These are phyloP conservation scores for Boletus reticulatus DNA, from an alignment of 768 basidiomycete genomes.

Conservation along the genomic window DNA sequence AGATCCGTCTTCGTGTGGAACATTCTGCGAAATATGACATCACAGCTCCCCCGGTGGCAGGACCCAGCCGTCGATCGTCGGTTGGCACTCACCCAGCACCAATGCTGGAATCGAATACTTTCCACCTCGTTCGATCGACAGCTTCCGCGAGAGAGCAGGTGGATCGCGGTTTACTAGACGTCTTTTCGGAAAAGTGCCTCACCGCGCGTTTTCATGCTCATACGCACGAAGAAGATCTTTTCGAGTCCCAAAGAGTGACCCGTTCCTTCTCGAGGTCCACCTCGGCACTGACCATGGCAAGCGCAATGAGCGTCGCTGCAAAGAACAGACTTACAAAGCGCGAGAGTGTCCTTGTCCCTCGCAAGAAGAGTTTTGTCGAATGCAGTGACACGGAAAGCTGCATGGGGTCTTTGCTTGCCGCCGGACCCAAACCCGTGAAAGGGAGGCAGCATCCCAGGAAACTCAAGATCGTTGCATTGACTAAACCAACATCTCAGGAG, in stretches of 20 bases:
- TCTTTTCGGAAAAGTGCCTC: slow-evolving; percentile 72
- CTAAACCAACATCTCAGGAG: slow-evolving; percentile 20
- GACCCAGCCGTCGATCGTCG: slow-evolving; percentile 57
- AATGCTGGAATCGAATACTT: slow-evolving; percentile 44
- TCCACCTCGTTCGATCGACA: slow-evolving; percentile 68
- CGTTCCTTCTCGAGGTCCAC: slow-evolving; percentile 51
- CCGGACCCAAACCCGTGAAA: slow-evolving; percentile 10
- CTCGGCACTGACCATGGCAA: slow-evolving; percentile 59
- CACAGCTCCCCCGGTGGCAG: slow-evolving; percentile 7
- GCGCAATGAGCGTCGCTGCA: slow-evolving; percentile 52
- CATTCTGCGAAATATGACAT: slow-evolving; percentile 17
- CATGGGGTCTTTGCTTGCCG: neutral
- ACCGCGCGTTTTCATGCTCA: slow-evolving; percentile 66
- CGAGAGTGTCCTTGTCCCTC: slow-evolving; percentile 67
- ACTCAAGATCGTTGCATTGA: slow-evolving; percentile 28
- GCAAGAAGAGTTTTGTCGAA: slow-evolving; percentile 51
- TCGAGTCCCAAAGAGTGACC: slow-evolving; percentile 48
- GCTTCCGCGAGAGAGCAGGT: slow-evolving; percentile 63
- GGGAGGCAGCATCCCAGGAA: slow-evolving; percentile 26
- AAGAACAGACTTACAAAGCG: slow-evolving; percentile 58
- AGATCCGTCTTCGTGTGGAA: slow-evolving; percentile 23
- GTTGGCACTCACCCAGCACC: slow-evolving; percentile 57
- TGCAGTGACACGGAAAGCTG: slow-evolving; percentile 19
- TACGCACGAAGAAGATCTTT: slow-evolving; percentile 61
- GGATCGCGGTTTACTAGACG: slow-evolving; percentile 76